Conservation (phyloP, 208 protist genomes). For the Trypanosoma boissoni region DNA sequence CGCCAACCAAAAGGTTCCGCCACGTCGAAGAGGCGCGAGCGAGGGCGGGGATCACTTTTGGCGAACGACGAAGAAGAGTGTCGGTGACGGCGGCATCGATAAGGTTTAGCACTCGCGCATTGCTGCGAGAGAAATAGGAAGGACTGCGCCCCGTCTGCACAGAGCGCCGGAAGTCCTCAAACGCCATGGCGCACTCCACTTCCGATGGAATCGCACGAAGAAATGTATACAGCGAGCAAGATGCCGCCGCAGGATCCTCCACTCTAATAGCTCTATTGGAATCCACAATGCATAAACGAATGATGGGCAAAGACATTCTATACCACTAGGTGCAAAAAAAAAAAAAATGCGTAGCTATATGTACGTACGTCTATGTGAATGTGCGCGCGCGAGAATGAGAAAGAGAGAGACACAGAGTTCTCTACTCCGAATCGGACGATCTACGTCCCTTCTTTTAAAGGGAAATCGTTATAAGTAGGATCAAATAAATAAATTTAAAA, state of each 20-base stretch:
- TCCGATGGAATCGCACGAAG: constrained; percentile 56
- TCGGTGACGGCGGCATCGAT: constrained; percentile 47
- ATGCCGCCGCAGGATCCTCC: constrained; percentile 45
- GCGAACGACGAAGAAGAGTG: constrained; percentile 36
- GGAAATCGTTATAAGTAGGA: no score
- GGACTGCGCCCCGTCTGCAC: constrained; percentile 28
- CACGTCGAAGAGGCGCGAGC: constrained; percentile 20
- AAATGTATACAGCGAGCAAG: constrained; percentile 77
- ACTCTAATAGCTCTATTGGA: constrained; percentile 40
- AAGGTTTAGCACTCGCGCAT: constrained; percentile 32
- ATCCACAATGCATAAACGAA: constrained; percentile 52
- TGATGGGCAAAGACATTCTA: constrained; percentile 55
- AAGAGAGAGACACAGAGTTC: no score
- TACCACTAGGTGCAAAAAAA: neutral
- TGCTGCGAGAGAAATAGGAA: constrained; percentile 20
- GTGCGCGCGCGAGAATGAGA: no score
- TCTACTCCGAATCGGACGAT: no score
- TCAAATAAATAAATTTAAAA: no score
- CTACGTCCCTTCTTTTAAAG: no score
- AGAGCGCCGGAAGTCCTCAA: constrained; percentile 41
- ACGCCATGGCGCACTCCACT: constrained; percentile 41
- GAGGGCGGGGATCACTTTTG: constrained; percentile 36
- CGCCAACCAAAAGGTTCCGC: constrained; percentile 5
- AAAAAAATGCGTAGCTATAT: neutral
- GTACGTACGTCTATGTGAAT: no score